These are phyloP conservation scores for Penicillium ochrochloron DNA, from an alignment of 495 filamentous ascomycete genomes.

Conservation along the genomic window DNA sequence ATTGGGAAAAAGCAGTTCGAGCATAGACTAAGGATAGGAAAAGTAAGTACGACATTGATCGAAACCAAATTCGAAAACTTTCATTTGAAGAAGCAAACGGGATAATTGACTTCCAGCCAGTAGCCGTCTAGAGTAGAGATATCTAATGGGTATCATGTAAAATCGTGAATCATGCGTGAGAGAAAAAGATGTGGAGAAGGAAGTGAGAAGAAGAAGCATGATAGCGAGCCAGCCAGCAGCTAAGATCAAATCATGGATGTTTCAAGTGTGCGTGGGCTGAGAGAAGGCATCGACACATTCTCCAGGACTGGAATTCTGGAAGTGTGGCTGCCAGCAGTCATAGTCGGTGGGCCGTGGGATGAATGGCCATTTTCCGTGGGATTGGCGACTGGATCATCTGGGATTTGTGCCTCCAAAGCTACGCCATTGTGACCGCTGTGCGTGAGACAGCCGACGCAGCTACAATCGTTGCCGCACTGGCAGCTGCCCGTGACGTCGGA, in stretches of 20 bases:
- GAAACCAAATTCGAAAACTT: neutral
- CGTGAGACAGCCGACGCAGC: conserved; percentile 55
- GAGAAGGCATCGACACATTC: conserved; percentile 26
- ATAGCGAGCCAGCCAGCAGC: neutral
- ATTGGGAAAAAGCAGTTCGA: neutral
- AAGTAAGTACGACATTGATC: neutral
- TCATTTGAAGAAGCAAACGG: conserved; percentile 14
- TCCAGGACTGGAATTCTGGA: conserved; percentile 27
- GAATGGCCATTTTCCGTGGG: conserved; percentile 12
- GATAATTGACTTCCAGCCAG: neutral
- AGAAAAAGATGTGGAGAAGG: conserved; percentile 1
- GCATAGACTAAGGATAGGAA: neutral
- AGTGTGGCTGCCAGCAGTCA: conserved; percentile 9
- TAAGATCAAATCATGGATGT: conserved; percentile 32
- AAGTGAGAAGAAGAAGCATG: neutral
- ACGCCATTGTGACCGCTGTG: conserved; percentile 53
- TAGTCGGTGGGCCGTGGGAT: neutral
- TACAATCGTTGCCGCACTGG: conserved; percentile 54
- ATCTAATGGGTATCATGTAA: conserved; percentile 40
- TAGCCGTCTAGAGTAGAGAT: conserved; percentile 23
- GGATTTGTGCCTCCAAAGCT: conserved; percentile 25
- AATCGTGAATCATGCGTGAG: conserved; percentile 30
- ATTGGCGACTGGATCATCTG: conserved; percentile 6
- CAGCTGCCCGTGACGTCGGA: conserved; percentile 52
- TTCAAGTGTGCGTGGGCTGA: conserved; percentile 29